Evolutionary conservation across 371 early-diverging fungal genomes (phyloP).

Genomic region (Mortierella sp.): DNA sequence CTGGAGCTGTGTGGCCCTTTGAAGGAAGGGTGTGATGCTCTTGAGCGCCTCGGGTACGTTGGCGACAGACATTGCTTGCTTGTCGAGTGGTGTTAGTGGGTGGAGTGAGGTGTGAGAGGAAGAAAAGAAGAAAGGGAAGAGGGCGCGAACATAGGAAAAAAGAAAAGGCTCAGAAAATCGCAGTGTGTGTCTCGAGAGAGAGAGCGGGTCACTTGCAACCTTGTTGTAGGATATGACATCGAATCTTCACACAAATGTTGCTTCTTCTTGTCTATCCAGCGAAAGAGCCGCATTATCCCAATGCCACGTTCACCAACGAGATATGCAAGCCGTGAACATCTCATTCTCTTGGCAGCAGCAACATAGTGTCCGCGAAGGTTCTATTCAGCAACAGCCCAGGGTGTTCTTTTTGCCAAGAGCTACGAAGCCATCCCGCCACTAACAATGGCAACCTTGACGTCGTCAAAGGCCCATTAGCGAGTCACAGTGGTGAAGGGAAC

Average conservation of each 20-base stretch:
- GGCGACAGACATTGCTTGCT: slow-evolving; percentile 34
- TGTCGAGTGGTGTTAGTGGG: neutral
- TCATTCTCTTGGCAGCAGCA: too few species aligned
- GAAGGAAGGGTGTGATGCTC: slow-evolving; percentile 82
- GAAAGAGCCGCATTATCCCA: too few species aligned
- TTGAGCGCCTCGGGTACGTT: slow-evolving; percentile 82
- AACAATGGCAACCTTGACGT: neutral
- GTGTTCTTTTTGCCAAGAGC: neutral
- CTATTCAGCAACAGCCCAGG: neutral
- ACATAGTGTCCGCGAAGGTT: too few species aligned
- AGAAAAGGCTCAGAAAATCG: neutral
- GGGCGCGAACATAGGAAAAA: neutral
- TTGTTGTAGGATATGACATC: neutral
- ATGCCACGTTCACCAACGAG: too few species aligned
- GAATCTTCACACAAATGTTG: neutral
- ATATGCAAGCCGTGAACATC: too few species aligned
- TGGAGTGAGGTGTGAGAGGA: too few species aligned
- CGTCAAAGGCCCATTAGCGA: neutral
- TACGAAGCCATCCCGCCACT: neutral
- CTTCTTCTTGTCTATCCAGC: too few species aligned
- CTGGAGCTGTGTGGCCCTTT: slow-evolving; percentile 83
- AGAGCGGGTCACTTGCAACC: neutral
- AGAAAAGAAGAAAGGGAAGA: neutral
- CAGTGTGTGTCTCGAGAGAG: neutral
- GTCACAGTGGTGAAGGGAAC: neutral